Evolutionary conservation across 2,329 filamentous ascomycete genomes (phyloP).

Genomic region (Alternaria arborescens): DNA sequence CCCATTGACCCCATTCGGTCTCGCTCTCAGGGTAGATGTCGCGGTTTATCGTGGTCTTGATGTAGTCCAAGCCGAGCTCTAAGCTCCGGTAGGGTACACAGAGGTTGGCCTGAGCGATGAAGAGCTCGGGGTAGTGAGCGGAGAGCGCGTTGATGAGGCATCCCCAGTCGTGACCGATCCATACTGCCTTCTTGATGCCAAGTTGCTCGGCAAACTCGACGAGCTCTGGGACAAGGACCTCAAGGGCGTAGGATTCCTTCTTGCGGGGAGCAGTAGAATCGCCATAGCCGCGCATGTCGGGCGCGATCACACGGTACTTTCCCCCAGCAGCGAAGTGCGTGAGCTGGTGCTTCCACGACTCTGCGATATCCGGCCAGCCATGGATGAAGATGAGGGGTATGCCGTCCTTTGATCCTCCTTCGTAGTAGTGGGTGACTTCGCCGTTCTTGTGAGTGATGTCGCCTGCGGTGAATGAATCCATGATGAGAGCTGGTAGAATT

Average conservation of each 20-base stretch:
- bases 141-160: conserved; percentile 43
- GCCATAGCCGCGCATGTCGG: conserved; percentile 51
- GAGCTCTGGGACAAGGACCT: conserved; percentile 40
- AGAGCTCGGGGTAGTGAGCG: conserved; percentile 44
- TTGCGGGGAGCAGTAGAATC: conserved; percentile 39
- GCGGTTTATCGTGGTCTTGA: conserved; percentile 52
- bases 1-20: conserved; percentile 51
- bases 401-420: conserved; percentile 31
- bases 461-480: conserved; percentile 26
- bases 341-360: conserved; percentile 49
- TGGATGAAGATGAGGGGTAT: conserved; percentile 39
- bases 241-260: conserved; percentile 42
- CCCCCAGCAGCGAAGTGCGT: conserved; percentile 39
- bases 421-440: conserved; percentile 36
- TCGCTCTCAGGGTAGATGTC: conserved; percentile 57
- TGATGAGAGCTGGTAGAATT: background rate
- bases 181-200: conserved; percentile 54
- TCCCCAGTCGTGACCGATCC: conserved; percentile 60
- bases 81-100: conserved; percentile 54
- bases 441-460: conserved; percentile 33
- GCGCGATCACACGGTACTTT: conserved; percentile 37
- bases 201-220: conserved; percentile 53
- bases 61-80: conserved; percentile 52
- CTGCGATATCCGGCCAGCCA: conserved; percentile 49
- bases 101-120: conserved; percentile 38